Percentiles rank a stretch among this genome's conserved stretches.
These are phyloP conservation scores for Benincasa hispida DNA, from an alignment of 306 rosid species.

Conservation along the genomic window DNA sequence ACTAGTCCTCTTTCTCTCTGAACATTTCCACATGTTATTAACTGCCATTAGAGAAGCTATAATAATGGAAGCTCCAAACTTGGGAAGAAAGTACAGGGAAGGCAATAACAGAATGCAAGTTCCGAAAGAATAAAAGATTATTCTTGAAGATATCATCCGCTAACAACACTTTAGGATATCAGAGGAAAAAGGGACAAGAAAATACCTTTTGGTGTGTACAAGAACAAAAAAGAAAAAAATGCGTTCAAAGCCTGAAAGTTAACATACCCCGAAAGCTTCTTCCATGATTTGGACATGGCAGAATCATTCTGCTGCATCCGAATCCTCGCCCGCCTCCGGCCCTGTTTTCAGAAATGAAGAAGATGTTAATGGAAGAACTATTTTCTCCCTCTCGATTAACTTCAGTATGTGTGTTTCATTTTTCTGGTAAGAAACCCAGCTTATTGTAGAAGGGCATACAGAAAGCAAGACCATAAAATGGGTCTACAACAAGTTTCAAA, in stretches of 20 bases:
- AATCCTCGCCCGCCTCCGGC: not conserved
- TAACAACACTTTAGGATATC: not conserved
- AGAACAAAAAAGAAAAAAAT: not conserved
- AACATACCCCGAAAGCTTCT: not conserved
- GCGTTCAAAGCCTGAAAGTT: not conserved
- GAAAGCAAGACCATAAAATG: no score
- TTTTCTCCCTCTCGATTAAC: not conserved
- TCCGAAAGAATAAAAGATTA: slow-evolving; percentile 2
- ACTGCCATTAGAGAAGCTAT: not conserved
- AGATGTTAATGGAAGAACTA: slow-evolving; percentile 15
- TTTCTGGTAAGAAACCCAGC: not conserved
- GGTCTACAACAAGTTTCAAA: not conserved
- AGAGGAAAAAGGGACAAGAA: not conserved
- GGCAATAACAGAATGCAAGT: not conserved
- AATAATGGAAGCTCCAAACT: not conserved
- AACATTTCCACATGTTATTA: not conserved
- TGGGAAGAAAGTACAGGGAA: not conserved
- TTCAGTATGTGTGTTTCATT: not conserved
- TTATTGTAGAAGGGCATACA: no score
- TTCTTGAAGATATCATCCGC: not conserved
- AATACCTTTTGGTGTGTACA: slow-evolving; percentile 1
- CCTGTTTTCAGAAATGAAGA: not conserved
- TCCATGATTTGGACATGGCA: not conserved
- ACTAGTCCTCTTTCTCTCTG: not conserved
- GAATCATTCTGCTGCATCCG: not conserved